Percentiles rank a stretch among this genome's conserved stretches.
phyloP scores from a whole-genome alignment of 352 stramenopile species.

The Paralagenidium karlingii region DNA sequence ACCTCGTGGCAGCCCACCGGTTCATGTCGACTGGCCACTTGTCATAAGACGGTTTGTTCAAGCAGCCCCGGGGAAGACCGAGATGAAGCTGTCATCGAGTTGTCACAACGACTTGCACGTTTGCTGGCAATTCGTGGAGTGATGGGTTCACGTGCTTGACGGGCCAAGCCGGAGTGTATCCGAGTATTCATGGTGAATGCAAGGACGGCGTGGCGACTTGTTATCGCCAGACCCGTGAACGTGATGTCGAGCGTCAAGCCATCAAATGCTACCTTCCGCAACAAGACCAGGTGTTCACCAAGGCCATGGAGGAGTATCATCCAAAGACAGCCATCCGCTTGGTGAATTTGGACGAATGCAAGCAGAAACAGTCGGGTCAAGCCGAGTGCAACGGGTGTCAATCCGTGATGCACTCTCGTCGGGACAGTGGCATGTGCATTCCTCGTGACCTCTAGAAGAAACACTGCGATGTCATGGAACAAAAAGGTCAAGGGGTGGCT shows the following conservation, averaged over 20 bases:
- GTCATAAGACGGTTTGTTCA: too few species aligned
- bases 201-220: background rate
- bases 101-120: too few species aligned
- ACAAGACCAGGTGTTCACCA: background rate
- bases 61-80: too few species aligned
- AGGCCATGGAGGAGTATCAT: slow-evolving; percentile 5
- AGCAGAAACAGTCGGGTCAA: background rate
- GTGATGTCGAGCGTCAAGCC: background rate
- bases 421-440: slow-evolving; percentile 5
- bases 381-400: slow-evolving; percentile 6
- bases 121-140: too few species aligned
- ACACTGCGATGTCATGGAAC: slow-evolving; percentile 2
- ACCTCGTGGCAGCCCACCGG: too few species aligned
- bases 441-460: background rate
- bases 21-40: too few species aligned
- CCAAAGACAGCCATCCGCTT: slow-evolving; percentile 5
- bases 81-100: too few species aligned
- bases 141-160: too few species aligned
- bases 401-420: slow-evolving; percentile 10
- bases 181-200: slow-evolving; percentile 2
- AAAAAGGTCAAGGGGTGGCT: background rate
- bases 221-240: background rate
- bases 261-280: too few species aligned
- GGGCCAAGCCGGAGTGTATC: background rate
- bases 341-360: slow-evolving; percentile 3